Evolutionary conservation across 805 yeast species (phyloP), one percentile per base, ranked within the genome.

Genomic region (Blastobotrys mokoenaii): DNA sequence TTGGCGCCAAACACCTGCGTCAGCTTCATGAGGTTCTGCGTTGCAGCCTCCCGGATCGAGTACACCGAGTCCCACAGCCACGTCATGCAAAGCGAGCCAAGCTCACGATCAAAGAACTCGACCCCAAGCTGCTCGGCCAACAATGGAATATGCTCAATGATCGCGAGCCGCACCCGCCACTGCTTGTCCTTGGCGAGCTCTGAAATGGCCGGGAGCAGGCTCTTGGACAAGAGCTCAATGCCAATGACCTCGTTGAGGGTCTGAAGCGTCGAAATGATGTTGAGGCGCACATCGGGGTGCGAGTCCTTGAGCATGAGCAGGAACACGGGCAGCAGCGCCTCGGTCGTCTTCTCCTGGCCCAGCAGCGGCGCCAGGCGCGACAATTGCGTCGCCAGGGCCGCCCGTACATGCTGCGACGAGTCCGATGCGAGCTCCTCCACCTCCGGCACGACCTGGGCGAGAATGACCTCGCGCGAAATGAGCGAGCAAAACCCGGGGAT

Each of bases 61-160:
- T 79, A 93, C 34, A 93, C 98, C 3, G 89, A 84, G 68, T 93
- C 99, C 96, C 97, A 89, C 53, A 93, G 72, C 97, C 98, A 93
- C n/a, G 89, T 84, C 77, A 93, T 77, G 59, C 96, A 93, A 55
- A 93, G 72, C 41, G 84, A 81, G 51, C 95, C 88, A 53, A 93
- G 72, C 58, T 89, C 95, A 62, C 86, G 84, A 64, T 93, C 93
- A 67, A 93, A 93, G 59, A 90, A 88, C 25, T 86, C 80, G 44
- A 84, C 89, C 25, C 98, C 98, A 49, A 93, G 72, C 67, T 93
- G 97, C 57, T 84, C 84, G 6, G 97, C 97, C 53, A 93, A 72
- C 51, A 90, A 73, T 27, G 99, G 99, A 54, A 89, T 87, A 67
- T 93, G 93, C 63, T 93, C 95, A 59, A 93, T 93, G 51, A 93